phyloP scores from a whole-genome alignment of 2,329 filamentous ascomycete genomes.

The Aspergillus clavatus region DNA sequence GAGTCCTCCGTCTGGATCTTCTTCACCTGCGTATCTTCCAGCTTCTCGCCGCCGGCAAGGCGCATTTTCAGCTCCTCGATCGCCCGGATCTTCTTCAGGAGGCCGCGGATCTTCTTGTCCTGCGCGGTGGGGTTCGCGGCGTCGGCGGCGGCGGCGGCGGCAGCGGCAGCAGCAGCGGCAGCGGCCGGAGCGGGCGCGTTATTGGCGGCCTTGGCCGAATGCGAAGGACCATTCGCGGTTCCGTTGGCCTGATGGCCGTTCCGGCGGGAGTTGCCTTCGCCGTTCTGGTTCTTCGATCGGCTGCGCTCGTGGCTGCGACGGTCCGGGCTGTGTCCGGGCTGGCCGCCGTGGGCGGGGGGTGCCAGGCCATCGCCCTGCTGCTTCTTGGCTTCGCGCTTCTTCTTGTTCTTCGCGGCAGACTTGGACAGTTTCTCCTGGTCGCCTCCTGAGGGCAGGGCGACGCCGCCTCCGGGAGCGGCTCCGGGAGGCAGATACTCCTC shows the following conservation, averaged over 20 bases:
- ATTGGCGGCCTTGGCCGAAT: slow-evolving; percentile 31
- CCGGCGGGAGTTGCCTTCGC: slow-evolving; percentile 25
- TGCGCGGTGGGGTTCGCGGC: slow-evolving; percentile 57
- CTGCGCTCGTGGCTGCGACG: slow-evolving; percentile 57
- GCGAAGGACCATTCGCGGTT: slow-evolving; percentile 16
- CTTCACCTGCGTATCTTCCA: slow-evolving; percentile 97
- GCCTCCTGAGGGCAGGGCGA: slow-evolving; percentile 61
- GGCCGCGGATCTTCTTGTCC: slow-evolving; percentile 88
- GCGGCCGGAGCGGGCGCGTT: slow-evolving; percentile 29
- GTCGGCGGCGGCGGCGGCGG: slow-evolving; percentile 13
- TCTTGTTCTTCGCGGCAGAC: slow-evolving; percentile 92
- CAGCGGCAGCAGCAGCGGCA: slow-evolving; percentile 20
- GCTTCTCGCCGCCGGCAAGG: slow-evolving; percentile 85
- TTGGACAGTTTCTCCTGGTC: slow-evolving; percentile 70
- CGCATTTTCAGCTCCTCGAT: slow-evolving; percentile 99
- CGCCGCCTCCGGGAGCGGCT: slow-evolving; percentile 62
- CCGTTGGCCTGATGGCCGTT: slow-evolving; percentile 21
- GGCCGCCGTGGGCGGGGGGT: slow-evolving; percentile 38
- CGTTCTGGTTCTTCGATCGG: slow-evolving; percentile 45
- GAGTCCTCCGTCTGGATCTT: slow-evolving; percentile 87
- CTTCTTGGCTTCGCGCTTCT: slow-evolving; percentile 93
- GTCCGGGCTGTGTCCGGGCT: slow-evolving; percentile 53
- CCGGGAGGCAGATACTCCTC: slow-evolving; percentile 62
- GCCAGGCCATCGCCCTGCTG: slow-evolving; percentile 69
- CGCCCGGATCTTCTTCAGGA: slow-evolving; percentile 95